A percentile compares a stretch with the other conserved stretches of the same genome.
Conservation (phyloP, 805 yeast species). For the Pichia ethanolica region DNA sequence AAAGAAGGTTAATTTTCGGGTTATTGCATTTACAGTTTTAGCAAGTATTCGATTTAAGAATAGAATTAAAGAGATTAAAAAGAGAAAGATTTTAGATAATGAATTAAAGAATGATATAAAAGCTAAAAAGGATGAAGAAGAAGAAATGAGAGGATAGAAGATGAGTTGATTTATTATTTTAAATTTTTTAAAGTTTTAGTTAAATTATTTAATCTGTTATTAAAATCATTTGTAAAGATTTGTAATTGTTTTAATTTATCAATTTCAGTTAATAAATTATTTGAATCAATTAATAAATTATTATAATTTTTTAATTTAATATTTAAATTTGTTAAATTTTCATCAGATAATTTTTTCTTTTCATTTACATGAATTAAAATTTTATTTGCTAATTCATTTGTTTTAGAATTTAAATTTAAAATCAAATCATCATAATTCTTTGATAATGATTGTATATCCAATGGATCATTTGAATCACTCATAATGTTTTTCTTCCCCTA, state of each 20-base stretch:
- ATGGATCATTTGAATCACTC: neutral
- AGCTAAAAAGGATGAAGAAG: neutral
- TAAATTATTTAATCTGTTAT: slow-evolving; percentile 14
- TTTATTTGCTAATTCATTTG: slow-evolving; percentile 32
- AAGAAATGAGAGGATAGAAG: neutral
- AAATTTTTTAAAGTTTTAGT: slow-evolving; percentile 15
- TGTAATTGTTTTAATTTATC: slow-evolving; percentile 29
- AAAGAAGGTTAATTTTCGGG: slow-evolving; percentile 18
- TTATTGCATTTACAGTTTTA: slow-evolving; percentile 28
- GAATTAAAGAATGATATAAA: slow-evolving; percentile 12
- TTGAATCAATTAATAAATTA: slow-evolving; percentile 19
- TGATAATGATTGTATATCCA: neutral
- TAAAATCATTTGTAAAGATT: slow-evolving; percentile 26
- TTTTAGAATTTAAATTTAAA: slow-evolving; percentile 48
- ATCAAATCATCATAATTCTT: slow-evolving; percentile 54
- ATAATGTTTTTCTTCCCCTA: too few species aligned
- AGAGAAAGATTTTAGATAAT: slow-evolving; percentile 12
- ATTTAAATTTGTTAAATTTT: slow-evolving; percentile 17
- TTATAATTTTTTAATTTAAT: slow-evolving; percentile 15
- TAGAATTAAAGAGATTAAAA: slow-evolving; percentile 21
- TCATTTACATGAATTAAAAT: slow-evolving; percentile 22
- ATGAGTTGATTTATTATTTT: slow-evolving; percentile 8
- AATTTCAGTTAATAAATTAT: slow-evolving; percentile 23
- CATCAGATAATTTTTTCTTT: slow-evolving; percentile 19
- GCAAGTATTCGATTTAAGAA: slow-evolving; percentile 32